Conservation (phyloP, 1,284 basidiomycete species). For the Malassezia sp. region DNA sequence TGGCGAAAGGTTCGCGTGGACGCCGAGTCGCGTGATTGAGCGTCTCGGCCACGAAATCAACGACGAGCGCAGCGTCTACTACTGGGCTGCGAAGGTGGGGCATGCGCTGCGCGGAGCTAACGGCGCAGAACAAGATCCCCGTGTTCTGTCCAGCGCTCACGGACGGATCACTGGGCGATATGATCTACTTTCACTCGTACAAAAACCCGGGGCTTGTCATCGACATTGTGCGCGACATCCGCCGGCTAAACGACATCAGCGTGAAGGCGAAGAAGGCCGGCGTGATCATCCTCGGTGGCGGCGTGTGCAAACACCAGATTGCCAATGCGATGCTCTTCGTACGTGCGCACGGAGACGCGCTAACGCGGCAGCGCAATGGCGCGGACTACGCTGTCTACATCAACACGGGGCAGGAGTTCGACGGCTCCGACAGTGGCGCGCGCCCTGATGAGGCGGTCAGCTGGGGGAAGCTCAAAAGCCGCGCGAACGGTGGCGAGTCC, state of each 20-base stretch:
- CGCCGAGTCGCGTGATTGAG: conserved; percentile 82
- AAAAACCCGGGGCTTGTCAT: conserved; percentile 65
- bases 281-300: conserved; percentile 95
- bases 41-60: conserved; percentile 89
- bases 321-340: conserved; percentile 99
- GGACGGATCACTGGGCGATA: conserved; percentile 93
- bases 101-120: no score
- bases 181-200: conserved; percentile 94
- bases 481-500: conserved; percentile 59
- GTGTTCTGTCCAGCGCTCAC: conserved; percentile 97
- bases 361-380: conserved; percentile 72
- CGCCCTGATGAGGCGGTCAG: conserved; percentile 93
- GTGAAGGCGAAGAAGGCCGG: conserved; percentile 84
- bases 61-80: conserved; percentile 84
- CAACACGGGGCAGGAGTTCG: conserved; percentile 97
- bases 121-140: conserved; percentile 95
- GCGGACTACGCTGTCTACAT: conserved; percentile 97
- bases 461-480: conserved; percentile 93
- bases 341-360: conserved; percentile 27
- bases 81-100: conserved; percentile 91
- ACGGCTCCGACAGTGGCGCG: conserved; percentile 93
- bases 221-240: conserved; percentile 91
- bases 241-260: conserved; percentile 77
- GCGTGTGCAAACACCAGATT: conserved; percentile 98
- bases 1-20: conserved; percentile 57